Conservation (phyloP, 164 flowering plant species). For the Buxus sempervirens region DNA sequence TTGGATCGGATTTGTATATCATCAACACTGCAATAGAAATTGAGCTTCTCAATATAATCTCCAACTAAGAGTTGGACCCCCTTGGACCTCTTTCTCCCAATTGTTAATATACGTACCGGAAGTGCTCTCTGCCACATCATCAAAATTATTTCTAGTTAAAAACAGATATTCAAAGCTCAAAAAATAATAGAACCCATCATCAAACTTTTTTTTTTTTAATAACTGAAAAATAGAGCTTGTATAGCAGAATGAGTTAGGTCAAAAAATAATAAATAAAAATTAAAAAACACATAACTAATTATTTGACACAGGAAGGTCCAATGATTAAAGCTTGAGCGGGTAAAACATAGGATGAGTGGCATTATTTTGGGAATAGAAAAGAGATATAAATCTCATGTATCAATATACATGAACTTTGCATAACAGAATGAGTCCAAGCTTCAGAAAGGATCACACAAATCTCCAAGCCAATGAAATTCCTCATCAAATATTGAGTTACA, state of each 20-base stretch:
- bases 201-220: too few species aligned
- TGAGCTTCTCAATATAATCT: conserved; percentile 67
- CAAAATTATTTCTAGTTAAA: not conserved
- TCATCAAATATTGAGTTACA: not conserved
- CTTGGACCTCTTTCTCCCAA: conserved; percentile 67
- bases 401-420: not conserved
- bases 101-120: conserved; percentile 64
- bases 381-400: not conserved
- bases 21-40: conserved; percentile 53
- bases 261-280: too few species aligned
- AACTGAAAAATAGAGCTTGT: not conserved
- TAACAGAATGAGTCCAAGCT: not conserved
- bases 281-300: not conserved
- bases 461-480: not conserved
- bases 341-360: not conserved
- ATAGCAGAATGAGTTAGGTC: not conserved
- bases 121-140: conserved; percentile 48
- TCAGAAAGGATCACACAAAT: too few species aligned
- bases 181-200: too few species aligned
- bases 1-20: conserved; percentile 70
- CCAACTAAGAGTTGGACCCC: conserved; percentile 76
- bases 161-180: not conserved
- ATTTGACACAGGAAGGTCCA: too few species aligned
- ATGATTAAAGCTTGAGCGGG: too few species aligned
- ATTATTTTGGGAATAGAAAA: not conserved